Conservation (phyloP, 257 asterid genomes). For the Capsicum pubescens region DNA sequence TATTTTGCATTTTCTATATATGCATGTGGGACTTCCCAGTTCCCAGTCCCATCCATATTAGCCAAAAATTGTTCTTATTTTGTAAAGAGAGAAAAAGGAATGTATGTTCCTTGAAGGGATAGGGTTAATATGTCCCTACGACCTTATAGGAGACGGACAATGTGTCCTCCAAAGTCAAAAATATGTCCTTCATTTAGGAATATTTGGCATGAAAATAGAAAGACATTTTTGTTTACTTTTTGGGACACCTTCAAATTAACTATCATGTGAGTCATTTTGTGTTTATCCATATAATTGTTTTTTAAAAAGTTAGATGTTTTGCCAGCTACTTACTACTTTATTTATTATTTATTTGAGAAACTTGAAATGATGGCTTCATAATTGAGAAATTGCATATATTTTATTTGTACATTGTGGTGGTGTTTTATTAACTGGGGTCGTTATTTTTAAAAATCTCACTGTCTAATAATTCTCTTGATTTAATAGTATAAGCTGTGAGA, state of each 20-base stretch:
- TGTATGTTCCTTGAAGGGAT: neutral
- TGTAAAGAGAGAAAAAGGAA: neutral
- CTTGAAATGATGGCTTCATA: slow-evolving; percentile 20
- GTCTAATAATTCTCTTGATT: neutral
- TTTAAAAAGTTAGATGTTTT: slow-evolving; percentile 24
- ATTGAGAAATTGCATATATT: neutral
- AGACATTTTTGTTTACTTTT: slow-evolving; percentile 8
- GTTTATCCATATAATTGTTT: neutral
- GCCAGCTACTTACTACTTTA: neutral
- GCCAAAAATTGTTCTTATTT: neutral
- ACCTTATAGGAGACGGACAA: neutral
- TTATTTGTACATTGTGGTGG: neutral
- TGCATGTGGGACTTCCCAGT: neutral
- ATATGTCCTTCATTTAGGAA: neutral
- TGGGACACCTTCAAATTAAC: neutral
- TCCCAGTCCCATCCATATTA: neutral
- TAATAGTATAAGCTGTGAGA: neutral
- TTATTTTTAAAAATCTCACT: neutral
- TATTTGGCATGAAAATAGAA: slow-evolving; percentile 3
- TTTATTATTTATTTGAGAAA: neutral
- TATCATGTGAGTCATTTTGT: slow-evolving; percentile 4
- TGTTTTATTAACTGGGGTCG: neutral
- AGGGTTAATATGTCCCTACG: neutral
- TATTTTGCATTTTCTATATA: neutral
- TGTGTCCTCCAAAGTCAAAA: neutral